Conservation (phyloP, 345 rosid genomes). For the Crucihimalaya himalaica region DNA sequence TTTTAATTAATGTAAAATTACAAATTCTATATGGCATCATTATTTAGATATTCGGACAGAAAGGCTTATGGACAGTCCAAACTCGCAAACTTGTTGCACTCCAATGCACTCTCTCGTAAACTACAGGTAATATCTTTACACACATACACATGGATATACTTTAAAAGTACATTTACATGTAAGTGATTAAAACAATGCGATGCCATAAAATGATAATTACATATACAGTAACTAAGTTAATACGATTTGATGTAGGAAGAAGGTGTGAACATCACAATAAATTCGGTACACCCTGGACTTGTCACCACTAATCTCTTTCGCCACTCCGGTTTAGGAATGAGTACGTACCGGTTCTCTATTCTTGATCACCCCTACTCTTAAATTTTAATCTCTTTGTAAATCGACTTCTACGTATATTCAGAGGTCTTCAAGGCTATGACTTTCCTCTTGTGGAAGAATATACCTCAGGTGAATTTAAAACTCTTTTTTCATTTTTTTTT, state of each 20-base stretch:
- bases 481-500: background rate
- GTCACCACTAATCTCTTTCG: constrained; percentile 80
- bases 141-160: background rate
- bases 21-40: background rate
- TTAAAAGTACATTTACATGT: too few species aligned
- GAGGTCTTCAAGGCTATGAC: constrained; percentile 56
- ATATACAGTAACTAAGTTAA: background rate
- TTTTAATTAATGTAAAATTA: background rate
- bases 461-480: constrained; percentile 64
- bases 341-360: constrained; percentile 24
- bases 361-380: background rate
- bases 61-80: constrained; percentile 95
- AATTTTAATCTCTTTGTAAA: background rate
- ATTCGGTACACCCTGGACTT: constrained; percentile 88
- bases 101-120: constrained; percentile 81
- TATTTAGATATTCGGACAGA: constrained; percentile 70
- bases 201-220: background rate
- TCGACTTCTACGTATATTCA: constrained; percentile 35
- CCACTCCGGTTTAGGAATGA: constrained; percentile 46
- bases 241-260: constrained; percentile 52
- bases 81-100: constrained; percentile 76
- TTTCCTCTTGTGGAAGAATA: constrained; percentile 74
- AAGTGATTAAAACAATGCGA: background rate
- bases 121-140: constrained; percentile 49
- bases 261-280: constrained; percentile 74